Evolutionary conservation across 768 basidiomycete species (phyloP).

Genomic region (Rhizopogon salebrosus): DNA sequence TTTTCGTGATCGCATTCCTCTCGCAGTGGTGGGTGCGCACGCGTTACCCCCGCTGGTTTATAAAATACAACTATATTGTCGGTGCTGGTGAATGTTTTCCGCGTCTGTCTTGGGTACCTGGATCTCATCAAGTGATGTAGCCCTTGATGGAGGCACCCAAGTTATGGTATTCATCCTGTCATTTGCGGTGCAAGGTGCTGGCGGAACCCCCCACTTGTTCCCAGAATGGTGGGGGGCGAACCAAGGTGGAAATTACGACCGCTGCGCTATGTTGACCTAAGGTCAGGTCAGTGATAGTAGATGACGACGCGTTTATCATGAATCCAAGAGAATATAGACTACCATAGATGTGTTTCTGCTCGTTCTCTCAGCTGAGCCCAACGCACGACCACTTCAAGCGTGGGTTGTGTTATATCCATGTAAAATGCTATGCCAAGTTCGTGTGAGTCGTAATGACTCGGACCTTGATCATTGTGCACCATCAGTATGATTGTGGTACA

Average conservation of each 20-base stretch:
- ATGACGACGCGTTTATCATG: not conserved
- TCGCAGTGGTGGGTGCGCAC: constrained; percentile 59
- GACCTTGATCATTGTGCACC: no score
- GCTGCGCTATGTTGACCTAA: constrained; percentile 15
- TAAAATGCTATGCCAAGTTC: no score
- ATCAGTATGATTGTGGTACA: no score
- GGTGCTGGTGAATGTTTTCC: constrained; percentile 42
- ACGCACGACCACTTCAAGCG: no score
- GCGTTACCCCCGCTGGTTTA: constrained; percentile 62
- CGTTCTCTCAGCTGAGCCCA: no score
- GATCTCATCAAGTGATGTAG: constrained; percentile 9
- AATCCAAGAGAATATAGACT: not conserved
- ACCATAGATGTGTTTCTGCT: no score
- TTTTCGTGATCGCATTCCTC: constrained; percentile 46
- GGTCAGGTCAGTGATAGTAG: not conserved
- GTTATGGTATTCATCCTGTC: constrained; percentile 54
- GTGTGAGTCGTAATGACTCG: no score
- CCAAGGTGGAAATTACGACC: constrained; percentile 38
- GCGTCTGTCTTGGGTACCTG: not conserved
- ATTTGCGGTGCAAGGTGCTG: constrained; percentile 46
- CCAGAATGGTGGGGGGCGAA: constrained; percentile 58
- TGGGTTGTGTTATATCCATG: no score
- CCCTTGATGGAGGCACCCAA: constrained; percentile 36
- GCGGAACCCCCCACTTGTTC: constrained; percentile 43
- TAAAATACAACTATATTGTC: constrained; percentile 60